Evolutionary conservation across 768 basidiomycete species (phyloP).

Genomic region (Dentipellis sp.): DNA sequence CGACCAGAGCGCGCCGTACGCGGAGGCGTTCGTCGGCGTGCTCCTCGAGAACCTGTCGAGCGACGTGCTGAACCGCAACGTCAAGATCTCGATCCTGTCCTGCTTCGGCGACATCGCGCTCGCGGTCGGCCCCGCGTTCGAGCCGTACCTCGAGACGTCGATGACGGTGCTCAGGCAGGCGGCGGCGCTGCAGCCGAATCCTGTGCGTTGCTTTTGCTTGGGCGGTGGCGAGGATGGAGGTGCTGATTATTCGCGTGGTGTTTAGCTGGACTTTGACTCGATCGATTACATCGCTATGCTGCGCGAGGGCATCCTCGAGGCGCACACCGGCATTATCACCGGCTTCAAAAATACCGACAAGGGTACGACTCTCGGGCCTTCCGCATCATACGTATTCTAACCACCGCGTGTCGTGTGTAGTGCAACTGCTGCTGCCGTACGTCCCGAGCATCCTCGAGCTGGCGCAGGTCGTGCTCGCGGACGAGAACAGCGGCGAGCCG

Average conservation of each 20-base stretch:
- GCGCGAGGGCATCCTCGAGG: slow-evolving; percentile 93
- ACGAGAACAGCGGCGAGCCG: slow-evolving; percentile 79
- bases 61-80: slow-evolving; percentile 82
- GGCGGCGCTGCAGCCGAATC: slow-evolving; percentile 78
- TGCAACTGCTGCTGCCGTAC: slow-evolving; percentile 56
- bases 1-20: slow-evolving; percentile 75
- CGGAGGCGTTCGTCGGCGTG: slow-evolving; percentile 84
- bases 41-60: slow-evolving; percentile 87
- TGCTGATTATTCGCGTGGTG: background rate
- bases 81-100: slow-evolving; percentile 93
- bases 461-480: slow-evolving; percentile 62
- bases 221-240: background rate
- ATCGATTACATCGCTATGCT: slow-evolving; percentile 87
- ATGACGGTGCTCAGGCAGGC: slow-evolving; percentile 91
- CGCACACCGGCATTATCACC: slow-evolving; percentile 90
- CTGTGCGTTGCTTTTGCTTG: slow-evolving; percentile 38
- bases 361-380: slow-evolving; percentile 30
- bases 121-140: slow-evolving; percentile 79
- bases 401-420: slow-evolving; percentile 19
- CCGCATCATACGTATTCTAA: background rate
- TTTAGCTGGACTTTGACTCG: slow-evolving; percentile 75
- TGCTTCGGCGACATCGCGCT: slow-evolving; percentile 97
- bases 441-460: slow-evolving; percentile 72
- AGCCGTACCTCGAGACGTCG: slow-evolving; percentile 82
- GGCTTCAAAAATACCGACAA: slow-evolving; percentile 81